Percentiles rank a stretch among this genome's conserved stretches.
Conservation (phyloP, 2,329 filamentous ascomycete species). For the Sporothrix brasiliensis region DNA sequence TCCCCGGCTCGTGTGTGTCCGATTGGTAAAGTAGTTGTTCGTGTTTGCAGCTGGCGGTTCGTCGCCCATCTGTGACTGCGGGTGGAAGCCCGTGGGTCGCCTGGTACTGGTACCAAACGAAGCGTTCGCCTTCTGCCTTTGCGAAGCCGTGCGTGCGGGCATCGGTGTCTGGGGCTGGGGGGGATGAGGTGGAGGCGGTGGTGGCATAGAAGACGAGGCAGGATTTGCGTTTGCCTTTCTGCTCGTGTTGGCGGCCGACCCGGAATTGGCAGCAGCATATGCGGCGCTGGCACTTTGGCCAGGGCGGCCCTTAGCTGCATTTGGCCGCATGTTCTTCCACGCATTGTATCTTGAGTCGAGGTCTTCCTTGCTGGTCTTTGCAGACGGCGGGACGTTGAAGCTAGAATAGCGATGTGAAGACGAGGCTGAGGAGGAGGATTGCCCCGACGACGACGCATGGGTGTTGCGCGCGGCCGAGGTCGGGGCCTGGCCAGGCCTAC, state of each 20-base stretch:
- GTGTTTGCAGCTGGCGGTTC: constrained; percentile 54
- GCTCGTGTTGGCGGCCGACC: constrained; percentile 22
- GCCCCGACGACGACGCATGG: constrained; percentile 35
- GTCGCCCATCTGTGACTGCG: constrained; percentile 53
- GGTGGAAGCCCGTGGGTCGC: constrained; percentile 54
- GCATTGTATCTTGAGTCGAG: constrained; percentile 41
- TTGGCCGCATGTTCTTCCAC: constrained; percentile 45
- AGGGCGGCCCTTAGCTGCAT: constrained; percentile 30
- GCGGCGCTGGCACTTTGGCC: constrained; percentile 38
- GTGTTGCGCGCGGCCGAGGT: constrained; percentile 34
- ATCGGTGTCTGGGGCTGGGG: constrained; percentile 9
- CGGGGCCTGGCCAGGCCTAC: constrained; percentile 37
- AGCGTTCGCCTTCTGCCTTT: constrained; percentile 57
- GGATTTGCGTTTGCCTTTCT: constrained; percentile 37
- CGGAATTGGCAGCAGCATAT: constrained; percentile 28
- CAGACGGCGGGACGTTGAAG: constrained; percentile 35
- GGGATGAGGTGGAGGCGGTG: constrained; percentile 45
- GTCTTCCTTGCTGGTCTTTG: constrained; percentile 36
- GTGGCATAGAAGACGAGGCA: constrained; percentile 35
- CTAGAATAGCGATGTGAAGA: constrained; percentile 38
- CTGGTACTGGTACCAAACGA: constrained; percentile 52
- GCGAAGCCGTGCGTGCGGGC: constrained; percentile 52
- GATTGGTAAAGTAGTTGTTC: constrained; percentile 55
- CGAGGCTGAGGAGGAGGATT: constrained; percentile 30
- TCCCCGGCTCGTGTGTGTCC: constrained; percentile 32